Evolutionary conservation across 495 filamentous ascomycete genomes (phyloP), one percentile per base, ranked within the genome.

Genomic region (Glutinoglossum americanum): DNA sequence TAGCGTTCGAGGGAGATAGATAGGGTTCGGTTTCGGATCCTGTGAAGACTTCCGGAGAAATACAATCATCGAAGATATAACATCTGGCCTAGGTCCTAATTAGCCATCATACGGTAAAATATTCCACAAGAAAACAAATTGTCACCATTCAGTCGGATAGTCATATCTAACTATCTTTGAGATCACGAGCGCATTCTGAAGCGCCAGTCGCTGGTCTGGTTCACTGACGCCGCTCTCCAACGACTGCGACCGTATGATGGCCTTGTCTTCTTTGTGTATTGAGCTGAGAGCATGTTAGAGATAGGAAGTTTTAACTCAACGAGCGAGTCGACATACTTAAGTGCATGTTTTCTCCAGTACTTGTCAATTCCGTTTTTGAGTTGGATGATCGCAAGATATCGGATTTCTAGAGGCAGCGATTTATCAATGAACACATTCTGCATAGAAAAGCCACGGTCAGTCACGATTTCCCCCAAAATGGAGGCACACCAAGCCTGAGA

Each of bases 341-440:
- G 72, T 17, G 83, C 76, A 3, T 78, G 81, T 63, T 80, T 83
- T 44, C 92, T 77, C 92, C 92, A 98, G 67, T 86, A 87, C 66
- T 84, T 88, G 63, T 96, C 90, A 64, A 95, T 86, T 27, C 87
- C 92, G 67, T 96, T 94, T 66, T 96, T 96, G 56, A 98, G 72
- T 64, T 93, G 85, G 60, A 95, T 96, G 54, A 95, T 80, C 19
- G 88, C 80, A n/a, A 94, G 77, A 66, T 92, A 86, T 54, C 92
- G 83, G 45, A 87, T 75, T 62, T 89, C 81, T 15, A 74, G 63
- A 11, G 87, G 85, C 0, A 89, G 71, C 5, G 76, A 76, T 47
- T 80, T 79, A 68, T 95, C 84, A 51, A 94, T 70, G 65, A 87
- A 95, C 7, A 83, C 76, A 57, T 82, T 78, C 83, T 93, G 48